Evolutionary conservation across 2,329 filamentous ascomycete species (phyloP), one percentile per base, ranked within the genome.

Genomic region (Fusarium falciforme): DNA sequence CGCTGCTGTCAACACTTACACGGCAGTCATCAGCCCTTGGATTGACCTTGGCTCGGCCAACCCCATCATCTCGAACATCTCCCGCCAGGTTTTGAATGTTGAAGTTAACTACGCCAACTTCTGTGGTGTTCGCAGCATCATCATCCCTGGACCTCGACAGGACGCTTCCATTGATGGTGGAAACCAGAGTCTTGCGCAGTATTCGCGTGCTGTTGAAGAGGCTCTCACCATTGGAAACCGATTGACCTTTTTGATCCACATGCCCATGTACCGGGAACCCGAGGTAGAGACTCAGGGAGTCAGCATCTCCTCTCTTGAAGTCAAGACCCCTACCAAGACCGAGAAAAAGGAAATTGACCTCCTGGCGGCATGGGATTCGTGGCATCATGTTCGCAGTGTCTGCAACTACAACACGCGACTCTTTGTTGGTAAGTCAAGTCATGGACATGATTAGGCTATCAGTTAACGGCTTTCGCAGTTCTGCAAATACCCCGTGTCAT

Each of bases 61-160:
- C 81, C 93, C 95, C 8, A 83, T 96, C 71, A 92, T 98, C 72
- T 91, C 94, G 9, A 94, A 93, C 81, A 89, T 98, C 67, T 98
- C 96, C 38, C 91, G 94, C 52, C 96, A 98, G 83, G 93, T 97
- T 8, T 87, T 99, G 72, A 95, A 95, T 80, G 88, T 98, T 42
- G 96, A 99, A 81, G 89, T 98, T 57, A 93, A 94, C 58, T 99
- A 98, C 84, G 96, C 97, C 73, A 95, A 94, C 72, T 99, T 98
- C 84, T 98, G 95, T 79, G 97, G 97, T 38, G 89, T 96, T 57
- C 91, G 92, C 65, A 97, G 93, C 82, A 88, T 98, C 67, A 86
- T 98, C 60, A 87, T 99, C 33, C 91, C 93, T 2, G 95, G 95
- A 0, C 96, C 96, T 4, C 89, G 89, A 73, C 84, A 90, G 16